phyloP scores from a whole-genome alignment of 2,329 filamentous ascomycete genomes.

The Monilinia laxa region DNA sequence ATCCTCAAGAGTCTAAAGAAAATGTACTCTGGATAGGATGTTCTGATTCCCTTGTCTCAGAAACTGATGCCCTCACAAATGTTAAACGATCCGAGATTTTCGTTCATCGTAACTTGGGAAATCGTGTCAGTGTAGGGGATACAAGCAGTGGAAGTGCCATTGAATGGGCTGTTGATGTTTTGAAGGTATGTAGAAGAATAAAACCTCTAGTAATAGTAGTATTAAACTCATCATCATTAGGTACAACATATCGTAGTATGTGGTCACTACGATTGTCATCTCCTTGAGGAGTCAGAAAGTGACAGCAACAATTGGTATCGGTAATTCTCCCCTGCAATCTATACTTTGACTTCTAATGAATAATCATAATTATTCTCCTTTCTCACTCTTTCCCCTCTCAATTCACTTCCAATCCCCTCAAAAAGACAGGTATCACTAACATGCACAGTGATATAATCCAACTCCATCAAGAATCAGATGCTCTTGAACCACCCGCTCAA shows the following conservation, averaged over 20 bases:
- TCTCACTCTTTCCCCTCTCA: too few relatives aligned
- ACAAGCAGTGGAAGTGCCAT: constrained; percentile 60
- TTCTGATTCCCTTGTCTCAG: constrained; percentile 64
- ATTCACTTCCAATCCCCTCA: neutral
- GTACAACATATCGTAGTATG: constrained; percentile 57
- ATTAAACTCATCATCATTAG: constrained; percentile 29
- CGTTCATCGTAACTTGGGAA: constrained; percentile 70
- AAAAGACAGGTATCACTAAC: neutral
- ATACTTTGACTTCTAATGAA: neutral
- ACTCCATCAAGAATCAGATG: constrained; percentile 29
- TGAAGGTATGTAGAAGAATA: constrained; percentile 49
- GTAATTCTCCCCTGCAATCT: constrained; percentile 29
- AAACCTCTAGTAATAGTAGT: neutral
- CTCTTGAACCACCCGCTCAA: constrained; percentile 13
- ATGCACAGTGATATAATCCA: constrained; percentile 31
- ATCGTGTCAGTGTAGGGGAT: constrained; percentile 60
- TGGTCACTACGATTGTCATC: constrained; percentile 55
- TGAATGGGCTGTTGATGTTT: constrained; percentile 60
- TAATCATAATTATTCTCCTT: neutral
- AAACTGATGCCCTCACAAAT: constrained; percentile 58
- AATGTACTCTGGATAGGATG: constrained; percentile 67
- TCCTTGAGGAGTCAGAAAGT: constrained; percentile 48
- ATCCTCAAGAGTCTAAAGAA: constrained; percentile 42
- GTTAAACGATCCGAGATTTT: constrained; percentile 66
- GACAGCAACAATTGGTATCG: constrained; percentile 55